Percentiles rank a stretch among this genome's conserved stretches.
phyloP scores from a whole-genome alignment of 192 early-diverging fungal species.

The Backusella westeae region DNA sequence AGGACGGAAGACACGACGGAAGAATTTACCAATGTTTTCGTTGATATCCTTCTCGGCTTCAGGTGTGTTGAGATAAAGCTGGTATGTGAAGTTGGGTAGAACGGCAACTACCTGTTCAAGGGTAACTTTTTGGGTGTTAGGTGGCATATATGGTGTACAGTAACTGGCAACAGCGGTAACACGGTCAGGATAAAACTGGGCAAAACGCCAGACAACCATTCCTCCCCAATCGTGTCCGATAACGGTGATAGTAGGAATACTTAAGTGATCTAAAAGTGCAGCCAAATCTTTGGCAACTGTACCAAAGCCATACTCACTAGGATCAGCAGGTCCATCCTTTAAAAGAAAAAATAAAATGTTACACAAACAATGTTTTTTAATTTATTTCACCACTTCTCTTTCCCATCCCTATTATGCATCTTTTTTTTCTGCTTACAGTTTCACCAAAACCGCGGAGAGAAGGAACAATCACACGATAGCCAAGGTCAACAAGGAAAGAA shows the following conservation, averaged over 20 bases:
- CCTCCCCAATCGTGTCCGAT: constrained; percentile 76
- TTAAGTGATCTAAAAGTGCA: constrained; percentile 56
- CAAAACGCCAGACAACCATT: constrained; percentile 49
- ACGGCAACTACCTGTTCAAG: constrained; percentile 44
- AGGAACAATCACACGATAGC: constrained; percentile 57
- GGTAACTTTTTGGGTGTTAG: constrained; percentile 30
- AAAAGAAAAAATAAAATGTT: background rate
- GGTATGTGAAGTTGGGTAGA: constrained; percentile 54
- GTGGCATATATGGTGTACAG: constrained; percentile 53
- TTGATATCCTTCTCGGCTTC: constrained; percentile 46
- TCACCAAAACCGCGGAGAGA: constrained; percentile 54
- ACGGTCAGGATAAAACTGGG: constrained; percentile 57
- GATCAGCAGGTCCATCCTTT: constrained; percentile 22
- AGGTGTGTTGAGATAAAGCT: constrained; percentile 37
- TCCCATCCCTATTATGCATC: background rate
- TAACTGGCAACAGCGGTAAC: constrained; percentile 48
- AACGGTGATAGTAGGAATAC: constrained; percentile 47
- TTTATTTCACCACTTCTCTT: background rate
- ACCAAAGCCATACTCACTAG: constrained; percentile 43
- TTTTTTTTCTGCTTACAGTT: constrained; percentile 30
- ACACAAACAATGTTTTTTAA: background rate
- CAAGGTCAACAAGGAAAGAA: constrained; percentile 46
- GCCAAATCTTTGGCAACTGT: constrained; percentile 51
- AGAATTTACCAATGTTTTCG: constrained; percentile 31
- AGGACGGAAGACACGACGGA: constrained; percentile 32